Base-by-base conservation (phyloP, 192 early-diverging fungal species). In the Mortierella claussenii region DNA sequence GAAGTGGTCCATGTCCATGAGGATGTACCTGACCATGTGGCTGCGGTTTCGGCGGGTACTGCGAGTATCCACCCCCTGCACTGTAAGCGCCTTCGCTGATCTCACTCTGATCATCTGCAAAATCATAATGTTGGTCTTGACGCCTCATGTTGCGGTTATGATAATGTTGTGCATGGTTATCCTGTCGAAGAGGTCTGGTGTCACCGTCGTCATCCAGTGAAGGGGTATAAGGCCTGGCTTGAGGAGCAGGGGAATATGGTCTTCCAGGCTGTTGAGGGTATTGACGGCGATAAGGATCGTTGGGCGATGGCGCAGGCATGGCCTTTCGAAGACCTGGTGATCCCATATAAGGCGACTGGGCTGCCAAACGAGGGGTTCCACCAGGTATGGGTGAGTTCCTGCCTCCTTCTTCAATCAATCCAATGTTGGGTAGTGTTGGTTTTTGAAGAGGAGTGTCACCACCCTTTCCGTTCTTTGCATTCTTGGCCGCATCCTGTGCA, bases 361-460 rank as follows among this genome's bases (percentile, higher is more conserved):
- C 52, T 42, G 50, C 58, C 4, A 76, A 11, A 34, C 73, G 40
- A 32, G 73, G 73, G 0, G 71, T 75, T 11, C 47, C 61, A 21
- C 54, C 48, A 26, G 67, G 65, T 21, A 15, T 33, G 23, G 68
- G 68, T 8, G 69, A 57, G 37, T 26, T 54, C 27, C 73, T 40
- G 21, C 52, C 47, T 15, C 69, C 73, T 46, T 76, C 64, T 13
- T 76, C 65, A 60, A 76, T 37, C 15, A 76, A 21, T 20, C 43
- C 56, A n/a, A 81, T 64, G 33, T 81, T 69, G 50, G 80, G 80
- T 1, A 81, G 31, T 0, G 80, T 81, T 23, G 80, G 67, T 42
- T 81, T 59, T 24, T 55, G 64, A 27, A 54, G 80, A 3, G 59
- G 51, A 17, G 58, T 56, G 1, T 78, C 61, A 9, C 62, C 70